Evolutionary conservation across 1,284 basidiomycete species (phyloP).

Genomic region (Ceratobasidium sp.): DNA sequence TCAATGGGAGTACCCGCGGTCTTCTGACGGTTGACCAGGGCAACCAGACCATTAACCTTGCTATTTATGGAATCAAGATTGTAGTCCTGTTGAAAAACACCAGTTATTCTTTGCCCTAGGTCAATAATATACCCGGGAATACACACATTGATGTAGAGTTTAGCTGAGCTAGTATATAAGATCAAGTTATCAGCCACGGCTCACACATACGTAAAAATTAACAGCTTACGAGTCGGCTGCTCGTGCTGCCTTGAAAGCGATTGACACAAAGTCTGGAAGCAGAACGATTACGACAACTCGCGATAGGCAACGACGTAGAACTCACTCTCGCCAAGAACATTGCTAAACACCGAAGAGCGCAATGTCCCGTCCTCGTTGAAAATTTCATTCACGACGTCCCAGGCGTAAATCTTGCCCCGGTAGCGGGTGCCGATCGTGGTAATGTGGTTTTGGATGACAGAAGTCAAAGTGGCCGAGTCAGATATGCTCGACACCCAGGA

Average conservation of each 20-base stretch:
- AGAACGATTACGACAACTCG: no score
- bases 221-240: slow-evolving; percentile 28
- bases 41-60: slow-evolving; percentile 32
- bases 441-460: slow-evolving; percentile 42
- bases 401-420: slow-evolving; percentile 35
- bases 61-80: slow-evolving; percentile 35
- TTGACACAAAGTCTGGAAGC: slow-evolving; percentile 49
- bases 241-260: slow-evolving; percentile 49
- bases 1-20: slow-evolving; percentile 7
- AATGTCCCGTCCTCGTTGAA: slow-evolving; percentile 47
- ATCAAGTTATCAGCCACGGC: no score
- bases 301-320: no score
- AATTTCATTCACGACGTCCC: slow-evolving; percentile 43
- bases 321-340: slow-evolving; percentile 43
- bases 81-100: slow-evolving; percentile 46
- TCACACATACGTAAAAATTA: no score
- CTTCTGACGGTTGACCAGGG: slow-evolving; percentile 33
- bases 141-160: slow-evolving; percentile 49
- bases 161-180: slow-evolving; percentile 49
- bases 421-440: slow-evolving; percentile 31
- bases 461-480: slow-evolving; percentile 20
- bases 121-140: no score
- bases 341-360: slow-evolving; percentile 43
- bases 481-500: slow-evolving; percentile 37
- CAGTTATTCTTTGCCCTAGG: no score